phyloP scores from a whole-genome alignment of 768 basidiomycete genomes.

The Cyclocybe aegerita region DNA sequence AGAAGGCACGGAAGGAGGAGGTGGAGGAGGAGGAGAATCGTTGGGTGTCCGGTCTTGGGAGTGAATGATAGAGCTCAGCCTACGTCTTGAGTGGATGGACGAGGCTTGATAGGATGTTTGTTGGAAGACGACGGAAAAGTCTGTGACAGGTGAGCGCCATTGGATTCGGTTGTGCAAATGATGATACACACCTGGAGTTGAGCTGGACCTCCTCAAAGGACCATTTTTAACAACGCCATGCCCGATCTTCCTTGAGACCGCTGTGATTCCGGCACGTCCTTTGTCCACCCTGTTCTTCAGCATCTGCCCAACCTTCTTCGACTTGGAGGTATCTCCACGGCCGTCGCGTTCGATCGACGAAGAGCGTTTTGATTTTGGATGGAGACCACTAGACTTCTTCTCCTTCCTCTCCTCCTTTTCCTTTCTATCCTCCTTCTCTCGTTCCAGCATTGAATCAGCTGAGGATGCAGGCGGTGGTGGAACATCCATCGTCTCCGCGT shows the following conservation, averaged over 20 bases:
- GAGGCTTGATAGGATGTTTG: slow-evolving; percentile 68
- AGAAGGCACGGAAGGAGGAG: slow-evolving; percentile 36
- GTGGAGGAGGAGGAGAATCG: slow-evolving; percentile 38
- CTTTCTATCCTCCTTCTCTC: slow-evolving; percentile 12
- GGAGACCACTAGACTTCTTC: slow-evolving; percentile 9
- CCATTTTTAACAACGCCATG: slow-evolving; percentile 62
- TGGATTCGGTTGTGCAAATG: background rate
- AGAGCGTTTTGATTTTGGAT: slow-evolving; percentile 33
- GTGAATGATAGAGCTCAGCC: slow-evolving; percentile 50
- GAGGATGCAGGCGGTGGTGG: background rate
- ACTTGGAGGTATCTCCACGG: slow-evolving; percentile 47
- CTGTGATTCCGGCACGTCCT: slow-evolving; percentile 68
- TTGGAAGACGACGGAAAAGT: slow-evolving; percentile 66
- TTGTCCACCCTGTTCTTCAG: slow-evolving; percentile 76
- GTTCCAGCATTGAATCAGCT: background rate
- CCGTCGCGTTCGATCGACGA: slow-evolving; percentile 35
- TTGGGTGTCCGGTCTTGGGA: slow-evolving; percentile 33
- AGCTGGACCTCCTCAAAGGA: slow-evolving; percentile 56
- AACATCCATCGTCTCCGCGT: slow-evolving; percentile 10
- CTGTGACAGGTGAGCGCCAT: slow-evolving; percentile 31
- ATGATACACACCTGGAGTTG: slow-evolving; percentile 60
- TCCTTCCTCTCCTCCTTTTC: slow-evolving; percentile 16
- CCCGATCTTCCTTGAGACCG: slow-evolving; percentile 77
- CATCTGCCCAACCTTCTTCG: slow-evolving; percentile 75
- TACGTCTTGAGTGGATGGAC: slow-evolving; percentile 80